Evolutionary conservation across 495 filamentous ascomycete species (phyloP), one percentile per base, ranked within the genome.

Genomic region (Neurospora cerealis): DNA sequence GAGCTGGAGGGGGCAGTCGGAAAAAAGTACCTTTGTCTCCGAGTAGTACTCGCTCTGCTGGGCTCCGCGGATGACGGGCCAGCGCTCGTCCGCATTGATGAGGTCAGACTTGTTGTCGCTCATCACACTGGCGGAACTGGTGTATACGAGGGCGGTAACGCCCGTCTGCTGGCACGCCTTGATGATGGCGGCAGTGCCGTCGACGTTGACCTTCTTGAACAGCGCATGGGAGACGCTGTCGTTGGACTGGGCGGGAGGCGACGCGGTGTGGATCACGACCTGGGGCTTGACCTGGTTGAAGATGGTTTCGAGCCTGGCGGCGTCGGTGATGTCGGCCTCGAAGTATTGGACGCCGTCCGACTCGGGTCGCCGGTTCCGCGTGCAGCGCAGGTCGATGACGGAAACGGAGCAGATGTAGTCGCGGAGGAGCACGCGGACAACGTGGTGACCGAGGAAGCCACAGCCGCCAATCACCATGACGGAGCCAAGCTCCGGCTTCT

Each of bases 211-310:
- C 84, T 93, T 94, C 72, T 88, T 86, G 83, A 90, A 91, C 1
- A 94, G 75, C 74, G 90, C 91, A 70, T 89, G 83, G 3, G 83
- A 83, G 70, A 87, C 83, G 36, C 74, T 79, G 73, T 80, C 79
- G 69, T 80, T 83, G 70, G 81, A 81, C 37, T 85, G 85, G 34
- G 88, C 85, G 6, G 88, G 83, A 3, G 93, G 93, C 5, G 91
- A 92, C n/a, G 95, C 96, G 13, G 96, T 98, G 83, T 99, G 94
- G 75, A 98, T 96, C 48, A 99, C 92, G 13, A 96, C 89, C 76
- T 93, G 89, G n/a, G 96, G 94, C 81, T 90, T 91, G 54, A 91
- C 84, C 70, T 88, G 87, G 19, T 85, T 78, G 80, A 98, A 91
- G 13, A 96, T 84, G 15, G 83, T 80, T 71, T 90, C 80, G 77